A percentile compares a stretch with the other conserved stretches of the same genome.
phyloP scores from a whole-genome alignment of 768 basidiomycete species.

The Jaapia argillacea region DNA sequence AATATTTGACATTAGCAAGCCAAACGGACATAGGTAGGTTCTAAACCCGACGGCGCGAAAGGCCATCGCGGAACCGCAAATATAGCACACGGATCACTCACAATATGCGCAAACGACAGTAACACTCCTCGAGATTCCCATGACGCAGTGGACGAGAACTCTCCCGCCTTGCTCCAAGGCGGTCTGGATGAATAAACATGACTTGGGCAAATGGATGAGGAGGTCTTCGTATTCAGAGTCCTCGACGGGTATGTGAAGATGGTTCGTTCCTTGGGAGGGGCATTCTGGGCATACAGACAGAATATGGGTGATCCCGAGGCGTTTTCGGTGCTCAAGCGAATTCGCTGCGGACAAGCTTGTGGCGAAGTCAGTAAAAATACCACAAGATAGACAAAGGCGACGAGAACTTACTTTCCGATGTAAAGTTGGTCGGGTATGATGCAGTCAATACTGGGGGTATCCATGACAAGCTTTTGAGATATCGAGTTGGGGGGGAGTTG shows the following conservation, averaged over 20 bases:
- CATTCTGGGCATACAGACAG: slow-evolving; percentile 64
- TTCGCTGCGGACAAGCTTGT: slow-evolving; percentile 60
- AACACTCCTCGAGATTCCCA: slow-evolving; percentile 63
- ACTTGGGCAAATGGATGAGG: slow-evolving; percentile 50
- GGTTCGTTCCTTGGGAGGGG: slow-evolving; percentile 48
- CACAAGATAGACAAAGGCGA: background rate
- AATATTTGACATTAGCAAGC: too few species aligned
- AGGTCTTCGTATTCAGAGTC: slow-evolving; percentile 45
- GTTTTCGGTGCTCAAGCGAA: slow-evolving; percentile 59
- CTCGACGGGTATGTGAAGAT: slow-evolving; percentile 56
- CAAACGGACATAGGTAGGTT: too few species aligned
- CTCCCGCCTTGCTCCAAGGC: slow-evolving; percentile 42
- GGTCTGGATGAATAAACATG: slow-evolving; percentile 52
- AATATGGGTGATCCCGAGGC: slow-evolving; percentile 72
- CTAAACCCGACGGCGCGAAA: too few species aligned
- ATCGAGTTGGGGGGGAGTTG: too few species aligned
- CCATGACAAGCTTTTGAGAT: too few species aligned
- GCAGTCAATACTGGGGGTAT: background rate
- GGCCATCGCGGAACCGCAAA: too few species aligned
- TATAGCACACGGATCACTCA: too few species aligned
- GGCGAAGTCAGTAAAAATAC: slow-evolving; percentile 1
- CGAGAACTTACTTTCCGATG: background rate
- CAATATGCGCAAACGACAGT: slow-evolving; percentile 18
- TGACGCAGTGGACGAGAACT: slow-evolving; percentile 64
- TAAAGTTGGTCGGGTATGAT: background rate